Conservation (phyloP, 352 stramenopile species). For the Phytophthora hybrid region DNA sequence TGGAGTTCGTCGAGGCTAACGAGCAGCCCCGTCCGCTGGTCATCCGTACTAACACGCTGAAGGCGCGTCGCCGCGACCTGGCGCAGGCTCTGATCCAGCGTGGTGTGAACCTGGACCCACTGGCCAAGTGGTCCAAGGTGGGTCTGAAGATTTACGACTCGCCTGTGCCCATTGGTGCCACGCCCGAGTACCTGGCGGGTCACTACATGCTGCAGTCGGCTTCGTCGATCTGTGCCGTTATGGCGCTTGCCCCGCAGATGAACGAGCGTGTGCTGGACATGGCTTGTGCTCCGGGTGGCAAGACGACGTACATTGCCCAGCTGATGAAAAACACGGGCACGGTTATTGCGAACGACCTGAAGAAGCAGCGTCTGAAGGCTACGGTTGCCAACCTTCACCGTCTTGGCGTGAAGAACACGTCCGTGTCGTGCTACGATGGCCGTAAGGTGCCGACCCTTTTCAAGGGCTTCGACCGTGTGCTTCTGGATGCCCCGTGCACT, state of each 20-base stretch:
- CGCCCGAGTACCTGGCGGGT: slow-evolving; percentile 99
- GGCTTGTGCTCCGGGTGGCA: slow-evolving; percentile 98
- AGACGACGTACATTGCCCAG: slow-evolving; percentile 99
- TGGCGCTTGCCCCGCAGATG: slow-evolving; percentile 97
- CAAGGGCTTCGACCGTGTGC: slow-evolving; percentile 97
- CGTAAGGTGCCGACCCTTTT: slow-evolving; percentile 95
- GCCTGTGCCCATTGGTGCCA: slow-evolving; percentile 98
- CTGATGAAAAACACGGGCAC: slow-evolving; percentile 99
- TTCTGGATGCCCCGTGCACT: slow-evolving; percentile 99
- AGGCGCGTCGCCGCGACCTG: slow-evolving; percentile 98
- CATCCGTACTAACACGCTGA: slow-evolving; percentile 99
- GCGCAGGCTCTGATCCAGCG: slow-evolving; percentile 98
- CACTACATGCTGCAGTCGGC: slow-evolving; percentile 99
- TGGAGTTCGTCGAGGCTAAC: slow-evolving; percentile 99
- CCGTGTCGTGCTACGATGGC: slow-evolving; percentile 98
- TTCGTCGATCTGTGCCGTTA: slow-evolving; percentile 98
- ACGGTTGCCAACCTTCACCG: slow-evolving; percentile 99
- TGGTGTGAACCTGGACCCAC: slow-evolving; percentile 98
- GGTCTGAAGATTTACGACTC: slow-evolving; percentile 99
- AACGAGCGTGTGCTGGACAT: slow-evolving; percentile 99
- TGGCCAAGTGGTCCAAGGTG: slow-evolving; percentile 99
- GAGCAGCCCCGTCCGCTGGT: slow-evolving; percentile 98
- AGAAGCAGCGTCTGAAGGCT: slow-evolving; percentile 96
- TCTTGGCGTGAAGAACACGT: slow-evolving; percentile 98
- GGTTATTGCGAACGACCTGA: slow-evolving; percentile 99